These are phyloP conservation scores for Boletus pseudo-olivaceus DNA, from an alignment of 768 basidiomycete genomes.

Conservation along the genomic window DNA sequence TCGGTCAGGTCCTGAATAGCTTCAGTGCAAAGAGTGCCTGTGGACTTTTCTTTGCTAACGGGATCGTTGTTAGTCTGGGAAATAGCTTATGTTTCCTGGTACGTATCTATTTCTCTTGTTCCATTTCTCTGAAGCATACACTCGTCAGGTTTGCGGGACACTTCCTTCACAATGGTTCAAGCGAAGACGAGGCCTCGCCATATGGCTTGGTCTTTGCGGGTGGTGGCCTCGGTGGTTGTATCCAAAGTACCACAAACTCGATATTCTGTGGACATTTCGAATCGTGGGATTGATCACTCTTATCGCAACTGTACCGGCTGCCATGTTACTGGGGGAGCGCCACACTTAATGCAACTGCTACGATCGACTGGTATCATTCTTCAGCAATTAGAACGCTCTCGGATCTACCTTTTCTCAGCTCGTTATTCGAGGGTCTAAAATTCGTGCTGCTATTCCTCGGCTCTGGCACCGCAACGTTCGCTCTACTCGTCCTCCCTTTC, in stretches of 20 bases:
- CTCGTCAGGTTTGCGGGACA: slow-evolving; percentile 26
- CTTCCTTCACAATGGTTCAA: slow-evolving; percentile 36
- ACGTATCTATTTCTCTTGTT: background rate
- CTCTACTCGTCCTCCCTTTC: slow-evolving; percentile 32
- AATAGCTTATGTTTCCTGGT: slow-evolving; percentile 27
- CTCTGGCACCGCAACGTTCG: slow-evolving; percentile 34
- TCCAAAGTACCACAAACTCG: slow-evolving; percentile 28
- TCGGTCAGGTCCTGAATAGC: slow-evolving; percentile 27
- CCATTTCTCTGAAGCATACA: background rate
- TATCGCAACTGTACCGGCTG: slow-evolving; percentile 23
- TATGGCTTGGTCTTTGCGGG: slow-evolving; percentile 34
- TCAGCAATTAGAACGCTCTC: background rate
- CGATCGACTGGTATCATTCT: slow-evolving; percentile 21
- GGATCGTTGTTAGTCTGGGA: slow-evolving; percentile 29
- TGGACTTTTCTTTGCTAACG: slow-evolving; percentile 29
- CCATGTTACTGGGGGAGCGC: slow-evolving; percentile 27
- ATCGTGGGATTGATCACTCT: slow-evolving; percentile 30
- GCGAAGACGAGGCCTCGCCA: slow-evolving; percentile 31
- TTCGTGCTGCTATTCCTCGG: slow-evolving; percentile 30
- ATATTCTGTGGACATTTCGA: slow-evolving; percentile 32
- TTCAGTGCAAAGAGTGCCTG: slow-evolving; percentile 20
- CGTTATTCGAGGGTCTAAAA: background rate
- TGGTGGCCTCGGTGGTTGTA: slow-evolving; percentile 32
- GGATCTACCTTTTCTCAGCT: slow-evolving; percentile 13
- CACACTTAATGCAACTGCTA: slow-evolving; percentile 13